Conservation (phyloP, 441 rosid genomes). For the Mallotus japonicus region DNA sequence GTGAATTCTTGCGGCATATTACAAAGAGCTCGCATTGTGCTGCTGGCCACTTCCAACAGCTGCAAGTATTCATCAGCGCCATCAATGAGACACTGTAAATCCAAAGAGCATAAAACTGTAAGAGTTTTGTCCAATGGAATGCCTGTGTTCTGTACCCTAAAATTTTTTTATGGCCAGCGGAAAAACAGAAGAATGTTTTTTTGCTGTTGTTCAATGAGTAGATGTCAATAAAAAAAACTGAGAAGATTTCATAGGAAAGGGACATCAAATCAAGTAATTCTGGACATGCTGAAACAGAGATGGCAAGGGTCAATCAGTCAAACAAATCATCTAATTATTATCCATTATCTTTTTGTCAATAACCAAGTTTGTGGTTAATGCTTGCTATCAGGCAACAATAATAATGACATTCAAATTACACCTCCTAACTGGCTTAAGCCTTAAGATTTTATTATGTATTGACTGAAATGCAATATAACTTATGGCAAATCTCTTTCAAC, state of each 20-base stretch:
- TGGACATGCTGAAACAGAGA: neutral
- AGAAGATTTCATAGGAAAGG: too few species aligned
- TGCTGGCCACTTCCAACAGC: conserved; percentile 78
- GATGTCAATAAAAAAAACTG: neutral
- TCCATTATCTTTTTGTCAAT: neutral
- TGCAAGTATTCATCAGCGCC: conserved; percentile 97
- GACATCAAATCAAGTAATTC: neutral
- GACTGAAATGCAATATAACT: neutral
- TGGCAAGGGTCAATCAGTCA: neutral
- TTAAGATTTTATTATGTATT: neutral
- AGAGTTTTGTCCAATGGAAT: neutral
- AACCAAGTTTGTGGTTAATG: neutral
- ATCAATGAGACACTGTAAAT: conserved; percentile 74
- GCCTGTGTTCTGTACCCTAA: neutral
- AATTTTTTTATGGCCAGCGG: neutral
- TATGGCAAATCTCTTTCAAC: neutral
- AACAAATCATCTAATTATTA: neutral
- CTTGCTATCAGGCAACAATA: neutral
- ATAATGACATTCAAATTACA: neutral
- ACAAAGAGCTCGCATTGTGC: conserved; percentile 50
- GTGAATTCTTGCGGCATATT: conserved; percentile 65
- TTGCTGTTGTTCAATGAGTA: neutral
- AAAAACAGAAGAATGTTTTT: neutral
- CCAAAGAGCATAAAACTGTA: neutral
- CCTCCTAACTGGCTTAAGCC: conserved; percentile 12